Evolutionary conservation across 139 green algal species (phyloP).

Genomic region (Chlorella sorokiniana): DNA sequence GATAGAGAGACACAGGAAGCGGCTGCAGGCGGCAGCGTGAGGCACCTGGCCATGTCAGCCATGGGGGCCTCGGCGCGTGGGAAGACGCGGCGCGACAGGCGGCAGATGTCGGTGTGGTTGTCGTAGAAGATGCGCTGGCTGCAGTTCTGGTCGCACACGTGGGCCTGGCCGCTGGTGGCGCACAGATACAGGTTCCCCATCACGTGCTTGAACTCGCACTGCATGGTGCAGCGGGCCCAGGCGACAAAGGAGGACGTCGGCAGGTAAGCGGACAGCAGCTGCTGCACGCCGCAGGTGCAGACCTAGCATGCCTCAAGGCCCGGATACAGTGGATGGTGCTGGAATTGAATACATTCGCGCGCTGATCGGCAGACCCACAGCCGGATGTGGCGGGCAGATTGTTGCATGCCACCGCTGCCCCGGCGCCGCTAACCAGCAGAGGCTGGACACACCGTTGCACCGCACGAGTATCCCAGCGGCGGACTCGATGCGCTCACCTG

Average conservation of each 20-base stretch:
- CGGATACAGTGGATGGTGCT: too few relatives aligned
- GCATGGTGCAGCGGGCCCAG: too few relatives aligned
- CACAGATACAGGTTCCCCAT: conserved; percentile 43
- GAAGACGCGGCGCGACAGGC: conserved; percentile 37
- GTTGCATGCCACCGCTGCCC: background rate
- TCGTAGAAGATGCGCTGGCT: conserved; percentile 42
- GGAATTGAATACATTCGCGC: too few relatives aligned
- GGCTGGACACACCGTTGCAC: too few relatives aligned
- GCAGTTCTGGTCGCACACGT: conserved; percentile 44
- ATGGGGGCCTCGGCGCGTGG: background rate
- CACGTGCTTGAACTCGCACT: conserved; percentile 35
- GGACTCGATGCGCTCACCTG: background rate
- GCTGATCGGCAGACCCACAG: too few relatives aligned
- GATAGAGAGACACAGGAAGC: background rate
- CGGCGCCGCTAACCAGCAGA: background rate
- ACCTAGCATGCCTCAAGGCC: too few relatives aligned
- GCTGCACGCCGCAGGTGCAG: too few relatives aligned
- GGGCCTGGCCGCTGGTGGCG: conserved; percentile 20
- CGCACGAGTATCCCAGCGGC: background rate
- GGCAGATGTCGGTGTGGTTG: conserved; percentile 40
- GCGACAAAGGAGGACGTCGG: background rate
- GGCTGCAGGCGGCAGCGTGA: background rate
- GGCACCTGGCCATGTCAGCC: conserved; percentile 3
- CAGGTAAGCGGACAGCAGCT: background rate
- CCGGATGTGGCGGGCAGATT: background rate